These are phyloP conservation scores for Fusarium xylarioides DNA, from an alignment of 2,329 filamentous ascomycete genomes.

Conservation along the genomic window DNA sequence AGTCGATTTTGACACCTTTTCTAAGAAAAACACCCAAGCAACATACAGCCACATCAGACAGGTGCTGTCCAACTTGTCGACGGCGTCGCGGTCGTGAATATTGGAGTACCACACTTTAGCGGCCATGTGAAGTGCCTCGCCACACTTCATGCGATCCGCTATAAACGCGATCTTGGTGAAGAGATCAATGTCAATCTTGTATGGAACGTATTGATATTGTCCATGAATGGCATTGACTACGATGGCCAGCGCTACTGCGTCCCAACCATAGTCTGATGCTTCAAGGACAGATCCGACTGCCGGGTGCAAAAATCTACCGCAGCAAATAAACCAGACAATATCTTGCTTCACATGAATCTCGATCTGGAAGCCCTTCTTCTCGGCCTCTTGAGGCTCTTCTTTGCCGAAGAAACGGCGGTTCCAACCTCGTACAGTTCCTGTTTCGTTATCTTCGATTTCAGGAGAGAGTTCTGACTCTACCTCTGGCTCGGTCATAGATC, in stretches of 20 bases:
- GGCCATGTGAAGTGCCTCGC: fast-evolving
- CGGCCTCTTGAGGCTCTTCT: fast-evolving
- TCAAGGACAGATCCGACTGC: not conserved
- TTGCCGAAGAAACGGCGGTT: not conserved
- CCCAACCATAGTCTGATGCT: not conserved
- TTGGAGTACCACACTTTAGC: not conserved
- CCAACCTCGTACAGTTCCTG: not conserved
- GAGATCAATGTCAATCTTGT: too few relatives aligned
- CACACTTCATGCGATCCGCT: not conserved
- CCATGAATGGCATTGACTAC: not conserved
- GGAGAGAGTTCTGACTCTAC: not conserved
- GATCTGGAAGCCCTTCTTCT: too few relatives aligned
- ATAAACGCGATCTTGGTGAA: not conserved
- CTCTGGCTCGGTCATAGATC: not conserved
- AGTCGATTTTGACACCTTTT: too few relatives aligned
- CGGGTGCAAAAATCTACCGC: fast-evolving
- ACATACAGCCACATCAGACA: not conserved
- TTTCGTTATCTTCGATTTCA: not conserved
- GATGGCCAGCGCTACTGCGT: not conserved
- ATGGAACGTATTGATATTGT: too few relatives aligned
- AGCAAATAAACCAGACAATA: too few relatives aligned
- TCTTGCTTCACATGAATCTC: too few relatives aligned
- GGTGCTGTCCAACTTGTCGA: too few relatives aligned
- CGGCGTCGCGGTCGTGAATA: too few relatives aligned
- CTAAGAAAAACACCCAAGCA: not conserved